Evolutionary conservation across 2,329 filamentous ascomycete species (phyloP), one percentile per base, ranked within the genome.

Genomic region (Helminthosporium solani): DNA sequence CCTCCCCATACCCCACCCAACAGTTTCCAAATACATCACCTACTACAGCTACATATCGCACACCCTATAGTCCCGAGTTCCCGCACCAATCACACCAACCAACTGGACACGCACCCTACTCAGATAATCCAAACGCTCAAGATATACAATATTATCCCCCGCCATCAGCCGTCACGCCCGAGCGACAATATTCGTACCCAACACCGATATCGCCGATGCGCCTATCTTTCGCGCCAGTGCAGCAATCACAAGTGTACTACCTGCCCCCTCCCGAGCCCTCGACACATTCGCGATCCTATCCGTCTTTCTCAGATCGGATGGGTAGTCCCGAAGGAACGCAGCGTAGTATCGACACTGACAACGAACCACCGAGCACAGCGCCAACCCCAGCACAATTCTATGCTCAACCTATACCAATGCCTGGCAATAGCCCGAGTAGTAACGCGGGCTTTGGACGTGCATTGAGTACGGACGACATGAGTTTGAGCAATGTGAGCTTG

Each of bases 321-420:
- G 40, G 44, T 18, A 57, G 52, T 23, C 42, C 53, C 3, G 50
- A 54, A 25, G 43, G 52, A 33, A 52, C 44, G 23, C 56, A 58
- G 27, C 53, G 61, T 40, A 59, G 54, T 31, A 54, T 52, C 11
- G 53, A 46, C 16, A 45, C 44, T 18, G 42, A 54, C n/a, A 25
- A 23, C 9, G 27, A 27, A 21, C 43, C 47, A n/a, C 46, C 46
- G 12, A 63, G 57, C 39, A 60, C 57, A 38, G 61, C 47, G 6
- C 55, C 53, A 12, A 68, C 66, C 12, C 66, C 66, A 3, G 66
- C 66, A 14, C 66, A 68, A 11, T 70, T 68, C 38, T 70, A 70
- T 44, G 60, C 58, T 3, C 63, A 64, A 42, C 58, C 62, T 16
- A 47, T 58, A 14, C 48, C 52, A 25, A 41, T 51, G 16, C 35